Base-by-base conservation (phyloP, 2,329 filamentous ascomycete genomes). In the Alternaria consortialis region DNA sequence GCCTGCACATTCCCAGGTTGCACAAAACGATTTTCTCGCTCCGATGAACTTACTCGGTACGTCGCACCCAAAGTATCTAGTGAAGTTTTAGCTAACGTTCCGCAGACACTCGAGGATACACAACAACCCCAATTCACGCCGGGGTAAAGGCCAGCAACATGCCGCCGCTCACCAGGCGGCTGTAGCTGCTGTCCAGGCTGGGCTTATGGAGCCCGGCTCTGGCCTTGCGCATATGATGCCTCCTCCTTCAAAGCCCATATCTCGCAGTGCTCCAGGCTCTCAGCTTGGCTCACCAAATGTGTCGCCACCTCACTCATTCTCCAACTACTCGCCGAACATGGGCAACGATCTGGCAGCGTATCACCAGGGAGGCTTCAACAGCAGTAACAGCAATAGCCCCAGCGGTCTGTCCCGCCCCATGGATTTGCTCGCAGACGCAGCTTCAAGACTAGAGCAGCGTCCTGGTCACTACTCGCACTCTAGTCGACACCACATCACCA, bases 41-140 rank as follows among this genome's bases (percentile, higher is more conserved):
- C 94, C 12, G 94, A 99, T 77, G 94, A 99, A 82, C 86, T 99
- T 71, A 99, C 95, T 64, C 63, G 70, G 70, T 72, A 70, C 17
- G 66, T 56, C 36, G 15, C 48, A 31, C 20, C 34, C 32, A 12
- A 2, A 47, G 15, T 20, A 20, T 31, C 11, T 23, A 34, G 17
- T 12, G 11, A 8, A 17, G 12, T n/a, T 25, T 5, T 27, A 23
- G 13, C 68, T 72, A 67, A 70, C 56, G 15, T n/a, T 27, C 11
- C 39, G 6, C 57, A 90, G 94, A 63, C 94, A 99, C 82, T 97
- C 94, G 78, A 88, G 94, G 79, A 99, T 99, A 83, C 94, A 99
- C 87, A 97, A 92, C 88, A 99, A 98, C 82, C 94, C 95, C 60
- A 98, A 98, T 85, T 97, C 94, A 59, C 87, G 95, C 77, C 86